phyloP scores from a whole-genome alignment of 495 filamentous ascomycete species.

The Podospora pseudocomata region DNA sequence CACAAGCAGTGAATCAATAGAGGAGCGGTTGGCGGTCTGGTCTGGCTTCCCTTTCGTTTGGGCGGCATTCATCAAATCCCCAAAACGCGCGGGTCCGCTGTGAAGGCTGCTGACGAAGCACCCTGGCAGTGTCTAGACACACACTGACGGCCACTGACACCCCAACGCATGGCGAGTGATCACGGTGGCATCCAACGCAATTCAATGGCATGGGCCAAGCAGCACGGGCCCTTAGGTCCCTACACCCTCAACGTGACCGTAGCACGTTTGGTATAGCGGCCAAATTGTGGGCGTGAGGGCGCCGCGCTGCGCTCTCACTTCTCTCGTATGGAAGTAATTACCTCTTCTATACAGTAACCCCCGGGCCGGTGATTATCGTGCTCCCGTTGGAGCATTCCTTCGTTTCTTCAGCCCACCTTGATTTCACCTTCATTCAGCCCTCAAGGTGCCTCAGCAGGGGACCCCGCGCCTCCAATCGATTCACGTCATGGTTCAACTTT shows the following conservation, averaged over 20 bases:
- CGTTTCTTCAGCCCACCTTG: not conserved
- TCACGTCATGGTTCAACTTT: not conserved
- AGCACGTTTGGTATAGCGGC: not conserved
- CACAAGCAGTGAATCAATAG: no score
- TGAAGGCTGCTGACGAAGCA: not conserved
- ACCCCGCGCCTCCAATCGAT: not conserved
- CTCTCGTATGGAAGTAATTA: not conserved
- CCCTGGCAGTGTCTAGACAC: not conserved
- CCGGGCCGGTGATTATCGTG: not conserved
- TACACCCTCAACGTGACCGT: not conserved
- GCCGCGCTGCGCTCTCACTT: not conserved
- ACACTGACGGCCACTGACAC: not conserved
- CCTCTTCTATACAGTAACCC: not conserved
- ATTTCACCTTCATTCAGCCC: not conserved
- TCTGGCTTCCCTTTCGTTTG: not conserved
- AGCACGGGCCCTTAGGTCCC: not conserved
- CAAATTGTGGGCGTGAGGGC: not conserved
- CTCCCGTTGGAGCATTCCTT: not conserved
- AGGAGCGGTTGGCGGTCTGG: not conserved
- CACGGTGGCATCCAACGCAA: not conserved
- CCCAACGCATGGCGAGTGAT: not conserved
- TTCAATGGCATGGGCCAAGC: not conserved
- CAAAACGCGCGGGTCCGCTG: not conserved
- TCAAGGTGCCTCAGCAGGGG: not conserved
- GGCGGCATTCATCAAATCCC: not conserved